Percentiles rank a stretch among this genome's conserved stretches.
phyloP scores from a whole-genome alignment of 2,329 filamentous ascomycete species.

The Scedosporium boydii region DNA sequence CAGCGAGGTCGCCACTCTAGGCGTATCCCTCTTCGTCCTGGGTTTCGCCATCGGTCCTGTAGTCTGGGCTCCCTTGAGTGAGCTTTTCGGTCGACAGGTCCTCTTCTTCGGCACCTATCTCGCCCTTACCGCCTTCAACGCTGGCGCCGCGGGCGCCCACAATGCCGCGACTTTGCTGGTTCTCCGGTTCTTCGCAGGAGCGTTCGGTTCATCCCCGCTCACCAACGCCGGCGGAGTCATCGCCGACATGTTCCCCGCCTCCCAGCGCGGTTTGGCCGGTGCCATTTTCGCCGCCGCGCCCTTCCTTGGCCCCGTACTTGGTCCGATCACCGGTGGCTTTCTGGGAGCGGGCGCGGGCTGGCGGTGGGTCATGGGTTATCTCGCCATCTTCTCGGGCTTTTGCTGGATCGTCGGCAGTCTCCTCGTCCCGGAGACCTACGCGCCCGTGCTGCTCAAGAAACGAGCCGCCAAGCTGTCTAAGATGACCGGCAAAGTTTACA shows the following conservation, averaged over 20 bases:
- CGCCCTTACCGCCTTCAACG: slow-evolving; percentile 34
- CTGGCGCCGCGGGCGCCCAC: slow-evolving; percentile 42
- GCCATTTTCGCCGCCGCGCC: slow-evolving; percentile 33
- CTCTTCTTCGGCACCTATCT: slow-evolving; percentile 39
- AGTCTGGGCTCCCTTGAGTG: slow-evolving; percentile 49
- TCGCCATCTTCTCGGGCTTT: slow-evolving; percentile 26
- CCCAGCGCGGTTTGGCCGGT: slow-evolving; percentile 50
- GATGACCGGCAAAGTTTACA: slow-evolving; percentile 43
- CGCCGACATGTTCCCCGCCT: slow-evolving; percentile 50
- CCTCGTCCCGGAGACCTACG: slow-evolving; percentile 38
- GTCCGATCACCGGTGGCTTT: slow-evolving; percentile 34
- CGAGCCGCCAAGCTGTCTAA: slow-evolving; percentile 32
- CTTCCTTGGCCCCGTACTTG: slow-evolving; percentile 36
- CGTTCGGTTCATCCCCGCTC: slow-evolving; percentile 51
- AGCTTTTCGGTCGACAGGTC: slow-evolving; percentile 46
- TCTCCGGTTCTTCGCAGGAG: slow-evolving; percentile 52
- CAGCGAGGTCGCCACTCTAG: slow-evolving; percentile 49
- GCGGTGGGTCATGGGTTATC: slow-evolving; percentile 41
- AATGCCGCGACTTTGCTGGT: slow-evolving; percentile 41
- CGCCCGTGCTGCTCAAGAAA: slow-evolving; percentile 32
- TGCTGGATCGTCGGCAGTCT: slow-evolving; percentile 25
- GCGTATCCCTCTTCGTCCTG: slow-evolving; percentile 58
- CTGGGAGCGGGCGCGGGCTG: slow-evolving; percentile 31
- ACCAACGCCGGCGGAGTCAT: slow-evolving; percentile 60
- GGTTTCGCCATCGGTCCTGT: slow-evolving; percentile 52